Evolutionary conservation across 2,329 filamentous ascomycete species (phyloP), one percentile per base, ranked within the genome.

Genomic region (Byssoonygena ceratinophila): DNA sequence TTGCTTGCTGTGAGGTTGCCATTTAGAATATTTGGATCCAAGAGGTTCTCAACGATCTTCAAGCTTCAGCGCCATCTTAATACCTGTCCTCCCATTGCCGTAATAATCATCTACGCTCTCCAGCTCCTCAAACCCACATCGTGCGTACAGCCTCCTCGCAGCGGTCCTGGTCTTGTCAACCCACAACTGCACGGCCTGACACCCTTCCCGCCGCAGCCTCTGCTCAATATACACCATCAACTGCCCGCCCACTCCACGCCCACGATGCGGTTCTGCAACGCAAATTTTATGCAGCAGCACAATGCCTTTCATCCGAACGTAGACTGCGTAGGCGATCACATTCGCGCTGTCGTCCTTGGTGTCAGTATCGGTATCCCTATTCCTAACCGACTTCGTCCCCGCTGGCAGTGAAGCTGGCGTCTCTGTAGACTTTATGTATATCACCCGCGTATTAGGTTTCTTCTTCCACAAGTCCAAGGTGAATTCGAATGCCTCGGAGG

Each of bases 261-360:
- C 64, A 58, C 75, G 71, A 61, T 72, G 67, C 39, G 64, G 57
- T 59, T 73, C 70, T 25, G 70, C 62, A 12, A 77, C 72, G 56
- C 75, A 77, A 34, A 78, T 65, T 58, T 78, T 79, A 59, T 78
- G 75, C 40, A 78, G 65, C 51, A 75, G 68, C 16, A 71, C 71
- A 23, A 68, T 57, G 45, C 68, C 67, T 57, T 71, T 72, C 53
- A 69, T 68, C 45, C 71, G 68, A 40, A 74, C 67, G 55, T 69
- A 74, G 50, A 76, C 68, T 18, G 71, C 65, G 60, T 78, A 79
- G 36, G 70, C 75, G 50, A 71, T 63, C 25, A 75, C 53, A 43
- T 60, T 60, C 14, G 54, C 50, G 59, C 55, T 18, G 57, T 44
- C 46, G 52, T 54, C 32, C 6, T 34, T n/a, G 14, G 6, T 34